Percentiles rank a stretch among this genome's conserved stretches.
These are phyloP conservation scores for Pleurotus giganteus DNA, from an alignment of 768 basidiomycete species.

Conservation along the genomic window DNA sequence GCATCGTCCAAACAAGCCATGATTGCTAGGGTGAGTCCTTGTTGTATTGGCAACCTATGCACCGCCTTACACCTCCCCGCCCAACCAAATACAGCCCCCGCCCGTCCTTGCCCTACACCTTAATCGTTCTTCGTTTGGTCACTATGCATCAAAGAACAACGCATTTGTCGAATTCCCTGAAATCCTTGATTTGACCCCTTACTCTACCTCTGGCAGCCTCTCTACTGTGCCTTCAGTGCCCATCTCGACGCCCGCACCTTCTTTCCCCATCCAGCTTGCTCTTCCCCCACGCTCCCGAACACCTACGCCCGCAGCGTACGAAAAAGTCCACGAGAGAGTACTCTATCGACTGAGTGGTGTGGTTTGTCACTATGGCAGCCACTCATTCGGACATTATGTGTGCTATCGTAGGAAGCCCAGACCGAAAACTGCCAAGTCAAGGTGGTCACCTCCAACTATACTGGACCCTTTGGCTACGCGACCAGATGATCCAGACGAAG, in stretches of 20 bases:
- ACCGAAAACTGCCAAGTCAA: slow-evolving; percentile 36
- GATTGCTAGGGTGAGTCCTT: slow-evolving; percentile 72
- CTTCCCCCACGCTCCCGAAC: slow-evolving; percentile 44
- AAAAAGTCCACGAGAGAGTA: slow-evolving; percentile 44
- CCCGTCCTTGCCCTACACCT: slow-evolving; percentile 85
- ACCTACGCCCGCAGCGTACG: slow-evolving; percentile 53
- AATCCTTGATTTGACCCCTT: slow-evolving; percentile 85
- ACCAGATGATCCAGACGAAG: slow-evolving; percentile 42
- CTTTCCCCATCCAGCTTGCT: slow-evolving; percentile 26
- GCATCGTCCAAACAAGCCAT: slow-evolving; percentile 90
- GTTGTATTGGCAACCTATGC: slow-evolving; percentile 48
- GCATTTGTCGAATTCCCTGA: slow-evolving; percentile 82
- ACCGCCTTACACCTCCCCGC: slow-evolving; percentile 70
- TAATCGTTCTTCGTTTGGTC: slow-evolving; percentile 76
- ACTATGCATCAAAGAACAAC: slow-evolving; percentile 84
- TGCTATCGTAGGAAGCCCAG: slow-evolving; percentile 85
- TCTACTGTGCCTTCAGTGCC: slow-evolving; percentile 67
- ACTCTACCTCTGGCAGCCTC: slow-evolving; percentile 78
- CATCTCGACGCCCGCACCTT: slow-evolving; percentile 63
- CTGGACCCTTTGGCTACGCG: slow-evolving; percentile 38
- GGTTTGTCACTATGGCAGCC: slow-evolving; percentile 91
- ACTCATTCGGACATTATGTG: slow-evolving; percentile 93
- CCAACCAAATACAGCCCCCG: slow-evolving; percentile 61
- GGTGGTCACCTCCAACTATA: slow-evolving; percentile 34
- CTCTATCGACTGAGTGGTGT: slow-evolving; percentile 83